Base-by-base conservation (phyloP, 176 grass and related monocot genomes). In the Oryza glaberrima region DNA sequence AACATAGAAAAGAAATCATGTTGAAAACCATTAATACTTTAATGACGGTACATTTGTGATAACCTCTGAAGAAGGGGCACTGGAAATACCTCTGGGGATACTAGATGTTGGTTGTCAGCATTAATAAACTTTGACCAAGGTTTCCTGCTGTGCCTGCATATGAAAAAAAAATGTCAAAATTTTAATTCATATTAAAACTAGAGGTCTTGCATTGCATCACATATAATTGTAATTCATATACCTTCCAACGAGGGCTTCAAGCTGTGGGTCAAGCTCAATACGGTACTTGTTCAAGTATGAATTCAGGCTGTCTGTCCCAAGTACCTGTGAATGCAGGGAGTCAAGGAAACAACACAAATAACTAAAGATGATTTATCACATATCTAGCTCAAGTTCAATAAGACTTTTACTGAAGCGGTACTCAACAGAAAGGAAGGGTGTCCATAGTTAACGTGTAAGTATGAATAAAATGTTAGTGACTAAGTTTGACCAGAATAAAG, bases 211-310 rank as follows among this genome's bases (percentile, higher is more conserved):
- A 63, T 40, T 85, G 43, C 67, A 83, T 36, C 22, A 70, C n/a
- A 85, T 78, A 19, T 17, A 43, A 20, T 81, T 26, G 16, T 83
- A 46, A 46, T 63, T 48, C 25, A 47, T 25, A 56, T 92, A 96
- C 96, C 96, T 99, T 91, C 96, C 96, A 82, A 96, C 91, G 45
- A 94, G 93, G 77, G 93, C 96, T 92, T 94, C 93, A 58, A 99
- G 90, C 82, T 99, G 96, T 19, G 93, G 93, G 44, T 99, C 96
- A 85, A 99, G 93, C 73, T 96, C 96, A 49, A 96, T 91, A 22
- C 78, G 80, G 47, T 96, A 96, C 58, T 99, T 99, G 86, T 92
- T 96, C 81, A 99, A 86, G 82, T 99, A 99, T 73, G 91, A 70
- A 90, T 96, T 93, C 65, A 99, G 72, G 19, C 87, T 87, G 76